Evolutionary conservation across 257 asterid species (phyloP), one percentile per base, ranked within the genome.

Genomic region (Penstemon barbatus): DNA sequence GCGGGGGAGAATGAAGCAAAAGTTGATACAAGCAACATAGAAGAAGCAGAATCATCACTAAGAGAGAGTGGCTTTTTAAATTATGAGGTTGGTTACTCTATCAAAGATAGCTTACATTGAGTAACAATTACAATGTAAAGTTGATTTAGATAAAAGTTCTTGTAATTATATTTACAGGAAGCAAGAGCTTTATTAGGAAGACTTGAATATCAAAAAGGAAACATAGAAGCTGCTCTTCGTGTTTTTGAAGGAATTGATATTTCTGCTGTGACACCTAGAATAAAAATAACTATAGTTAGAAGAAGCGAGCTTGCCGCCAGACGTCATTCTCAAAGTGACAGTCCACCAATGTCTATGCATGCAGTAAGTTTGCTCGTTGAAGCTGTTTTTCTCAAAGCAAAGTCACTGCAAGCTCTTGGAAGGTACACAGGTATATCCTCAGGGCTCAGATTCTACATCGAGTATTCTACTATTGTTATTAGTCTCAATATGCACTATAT

Each of bases 111-210:
- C 54, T 63, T 64, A 48, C 38, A 39, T 36, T 71, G 45, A 10
- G 33, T 36, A 56, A 41, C 6, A 8, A 7, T 58, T 44, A 46
- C 40, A 25, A 25, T 25, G 33, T 1, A 25, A 25, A 25, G 33
- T 25, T 25, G 33, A 25, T 25, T 25, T 25, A 25, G 33, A 25
- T 25, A 25, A 25, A 25, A 25, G 33, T 25, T 25, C 33, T 25
- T 25, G 33, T 25, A 25, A 25, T 25, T 25, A 25, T 1, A 25
- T 25, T 56, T 57, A 45, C 72, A 92, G 98, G 98, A 92, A 84
- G 98, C 98, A 7, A 84, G 97, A 82, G 98, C 98, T 25, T 82
- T 92, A 71, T 68, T 92, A 79, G 98, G 98, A 64, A 80, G 98
- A 65, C 97, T 92, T 38, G 98, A 92, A 81, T 92, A 86, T 79